phyloP scores from a whole-genome alignment of 108 stramenopile species.

The Nitzschia sp. region DNA sequence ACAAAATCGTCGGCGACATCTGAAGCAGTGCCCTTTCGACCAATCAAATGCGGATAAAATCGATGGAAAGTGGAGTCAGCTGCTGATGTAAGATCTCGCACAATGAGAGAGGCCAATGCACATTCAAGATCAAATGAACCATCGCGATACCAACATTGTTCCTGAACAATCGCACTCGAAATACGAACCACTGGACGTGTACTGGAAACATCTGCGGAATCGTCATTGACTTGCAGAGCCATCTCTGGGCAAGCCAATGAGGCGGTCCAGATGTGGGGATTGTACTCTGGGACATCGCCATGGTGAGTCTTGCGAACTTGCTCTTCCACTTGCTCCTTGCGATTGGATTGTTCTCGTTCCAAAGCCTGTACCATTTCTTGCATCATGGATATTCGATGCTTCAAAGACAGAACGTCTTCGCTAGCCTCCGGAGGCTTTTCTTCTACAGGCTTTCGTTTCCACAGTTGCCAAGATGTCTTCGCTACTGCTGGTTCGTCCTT shows the following conservation, averaged over 20 bases:
- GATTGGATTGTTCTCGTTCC: constrained; percentile 28
- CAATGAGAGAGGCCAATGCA: constrained; percentile 37
- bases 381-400: constrained; percentile 44
- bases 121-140: constrained; percentile 46
- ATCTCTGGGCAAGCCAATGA: constrained; percentile 41
- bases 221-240: constrained; percentile 53
- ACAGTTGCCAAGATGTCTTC: not conserved
- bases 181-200: constrained; percentile 41
- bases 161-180: constrained; percentile 39
- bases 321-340: not conserved
- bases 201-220: constrained; percentile 10
- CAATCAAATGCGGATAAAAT: constrained; percentile 27
- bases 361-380: constrained; percentile 41
- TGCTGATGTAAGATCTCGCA: constrained; percentile 35
- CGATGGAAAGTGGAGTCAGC: constrained; percentile 3
- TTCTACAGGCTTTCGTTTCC: not conserved
- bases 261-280: constrained; percentile 29
- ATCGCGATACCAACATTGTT: constrained; percentile 38
- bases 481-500: not conserved
- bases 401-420: constrained; percentile 31
- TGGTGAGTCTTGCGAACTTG: not conserved
- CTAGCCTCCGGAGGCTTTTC: constrained; percentile 10
- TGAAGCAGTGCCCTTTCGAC: constrained; percentile 5
- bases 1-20: constrained; percentile 19
- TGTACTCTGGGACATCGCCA: not conserved